Evolutionary conservation across 805 yeast species (phyloP).

Genomic region (Helenozyma baotianmanensis): DNA sequence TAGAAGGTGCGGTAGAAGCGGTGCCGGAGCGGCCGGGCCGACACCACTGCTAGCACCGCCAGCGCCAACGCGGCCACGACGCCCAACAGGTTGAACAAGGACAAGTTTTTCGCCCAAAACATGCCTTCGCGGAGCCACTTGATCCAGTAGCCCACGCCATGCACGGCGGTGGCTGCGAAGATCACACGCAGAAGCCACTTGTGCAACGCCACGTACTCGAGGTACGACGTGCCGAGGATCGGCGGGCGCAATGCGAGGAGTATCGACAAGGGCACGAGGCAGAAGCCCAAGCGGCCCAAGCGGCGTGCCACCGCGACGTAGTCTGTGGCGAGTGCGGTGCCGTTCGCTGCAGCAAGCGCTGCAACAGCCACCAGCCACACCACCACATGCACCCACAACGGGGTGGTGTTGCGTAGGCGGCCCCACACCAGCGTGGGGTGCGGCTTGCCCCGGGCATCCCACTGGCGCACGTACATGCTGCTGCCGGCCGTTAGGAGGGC

Average conservation of each 20-base stretch:
- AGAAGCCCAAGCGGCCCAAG: constrained; percentile 57
- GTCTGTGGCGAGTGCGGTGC: constrained; percentile 25
- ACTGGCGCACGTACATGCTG: constrained; percentile 25
- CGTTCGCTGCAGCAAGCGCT: constrained; percentile 28
- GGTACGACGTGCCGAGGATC: constrained; percentile 44
- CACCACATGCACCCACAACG: constrained; percentile 30
- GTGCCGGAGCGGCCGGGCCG: constrained; percentile 48
- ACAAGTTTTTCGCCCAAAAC: constrained; percentile 27
- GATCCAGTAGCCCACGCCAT: constrained; percentile 47
- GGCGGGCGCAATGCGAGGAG: constrained; percentile 54
- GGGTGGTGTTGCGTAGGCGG: constrained; percentile 22
- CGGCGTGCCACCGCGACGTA: constrained; percentile 44
- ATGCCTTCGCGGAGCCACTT: constrained; percentile 44
- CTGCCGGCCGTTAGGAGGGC: constrained; percentile 29
- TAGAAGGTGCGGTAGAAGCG: constrained; percentile 51
- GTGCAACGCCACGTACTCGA: constrained; percentile 54
- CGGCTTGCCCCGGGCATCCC: constrained; percentile 39
- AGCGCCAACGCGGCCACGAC: constrained; percentile 36
- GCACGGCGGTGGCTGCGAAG: constrained; percentile 41
- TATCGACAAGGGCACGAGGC: constrained; percentile 54
- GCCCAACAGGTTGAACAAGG: constrained; percentile 47
- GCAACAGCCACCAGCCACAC: constrained; percentile 31
- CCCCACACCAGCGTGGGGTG: constrained; percentile 13
- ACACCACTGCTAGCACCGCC: constrained; percentile 37
- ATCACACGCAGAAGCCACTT: constrained; percentile 68